These are phyloP conservation scores for Lagerstroemia speciosa DNA, from an alignment of 345 rosid species.

Conservation along the genomic window DNA sequence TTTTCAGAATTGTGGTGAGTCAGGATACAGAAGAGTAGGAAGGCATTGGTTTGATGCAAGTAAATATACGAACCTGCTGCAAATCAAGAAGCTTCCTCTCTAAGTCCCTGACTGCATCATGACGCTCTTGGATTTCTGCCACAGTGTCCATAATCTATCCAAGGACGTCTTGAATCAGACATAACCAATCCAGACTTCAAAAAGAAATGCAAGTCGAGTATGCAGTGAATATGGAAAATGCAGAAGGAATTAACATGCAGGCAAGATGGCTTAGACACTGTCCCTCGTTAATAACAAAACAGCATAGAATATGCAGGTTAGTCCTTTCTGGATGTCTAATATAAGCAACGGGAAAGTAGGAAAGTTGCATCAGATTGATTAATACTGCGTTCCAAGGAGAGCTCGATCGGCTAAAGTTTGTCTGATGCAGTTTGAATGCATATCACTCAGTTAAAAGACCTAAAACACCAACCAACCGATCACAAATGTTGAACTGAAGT, in stretches of 20 bases:
- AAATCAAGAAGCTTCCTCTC: slow-evolving; percentile 81
- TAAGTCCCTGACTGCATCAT: slow-evolving; percentile 79
- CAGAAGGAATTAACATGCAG: background rate
- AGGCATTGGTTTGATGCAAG: background rate
- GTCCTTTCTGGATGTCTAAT: background rate
- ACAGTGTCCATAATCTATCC: slow-evolving; percentile 80
- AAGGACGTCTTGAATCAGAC: background rate
- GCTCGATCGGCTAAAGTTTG: background rate
- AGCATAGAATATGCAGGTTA: background rate
- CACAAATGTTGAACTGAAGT: background rate
- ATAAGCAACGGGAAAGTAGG: background rate
- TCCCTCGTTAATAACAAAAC: background rate
- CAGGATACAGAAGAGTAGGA: background rate
- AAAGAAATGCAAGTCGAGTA: background rate
- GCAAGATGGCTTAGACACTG: background rate
- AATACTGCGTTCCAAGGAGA: background rate
- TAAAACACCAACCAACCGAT: background rate
- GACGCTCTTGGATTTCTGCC: slow-evolving; percentile 98
- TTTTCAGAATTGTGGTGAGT: background rate
- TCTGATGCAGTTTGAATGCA: background rate
- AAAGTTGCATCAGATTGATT: background rate
- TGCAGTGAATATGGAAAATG: background rate
- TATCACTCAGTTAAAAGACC: background rate
- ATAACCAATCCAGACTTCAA: background rate
- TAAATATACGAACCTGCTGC: slow-evolving; percentile 55